phyloP scores from a whole-genome alignment of 306 rosid species.

The Cucumis cinereus region DNA sequence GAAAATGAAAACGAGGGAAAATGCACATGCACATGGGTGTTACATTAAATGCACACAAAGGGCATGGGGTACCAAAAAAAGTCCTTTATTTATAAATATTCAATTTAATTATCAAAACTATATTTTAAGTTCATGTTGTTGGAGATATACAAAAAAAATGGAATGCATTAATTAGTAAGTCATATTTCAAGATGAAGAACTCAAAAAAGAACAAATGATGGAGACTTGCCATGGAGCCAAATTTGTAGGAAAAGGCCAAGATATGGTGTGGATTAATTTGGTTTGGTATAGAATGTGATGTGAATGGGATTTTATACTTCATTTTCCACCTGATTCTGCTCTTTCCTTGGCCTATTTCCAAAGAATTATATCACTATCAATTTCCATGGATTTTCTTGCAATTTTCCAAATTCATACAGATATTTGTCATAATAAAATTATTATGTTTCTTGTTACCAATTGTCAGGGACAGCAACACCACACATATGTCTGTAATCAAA shows the following conservation, averaged over 20 bases:
- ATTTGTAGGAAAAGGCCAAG: neutral
- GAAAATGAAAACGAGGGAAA: neutral
- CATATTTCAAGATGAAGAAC: no score
- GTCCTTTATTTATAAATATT: neutral
- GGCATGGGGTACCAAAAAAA: neutral
- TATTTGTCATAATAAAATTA: no score
- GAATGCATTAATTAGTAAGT: no score
- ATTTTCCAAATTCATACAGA: no score
- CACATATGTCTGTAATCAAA: no score
- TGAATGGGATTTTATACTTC: neutral
- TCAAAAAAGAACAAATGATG: neutral
- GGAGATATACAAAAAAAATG: neutral
- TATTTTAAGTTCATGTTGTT: neutral
- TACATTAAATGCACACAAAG: neutral
- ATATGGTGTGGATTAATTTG: neutral
- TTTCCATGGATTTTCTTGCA: neutral
- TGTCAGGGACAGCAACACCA: no score
- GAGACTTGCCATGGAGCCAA: neutral
- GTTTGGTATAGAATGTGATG: neutral
- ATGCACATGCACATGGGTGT: conserved; percentile 1
- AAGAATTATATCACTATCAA: neutral
- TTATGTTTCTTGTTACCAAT: no score
- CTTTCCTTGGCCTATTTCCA: neutral
- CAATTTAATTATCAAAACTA: neutral
- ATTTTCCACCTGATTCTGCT: neutral